Percentiles rank a stretch among this genome's conserved stretches.
Evolutionary conservation across 257 asterid species (phyloP).

Genomic region (Sherardia arvensis): DNA sequence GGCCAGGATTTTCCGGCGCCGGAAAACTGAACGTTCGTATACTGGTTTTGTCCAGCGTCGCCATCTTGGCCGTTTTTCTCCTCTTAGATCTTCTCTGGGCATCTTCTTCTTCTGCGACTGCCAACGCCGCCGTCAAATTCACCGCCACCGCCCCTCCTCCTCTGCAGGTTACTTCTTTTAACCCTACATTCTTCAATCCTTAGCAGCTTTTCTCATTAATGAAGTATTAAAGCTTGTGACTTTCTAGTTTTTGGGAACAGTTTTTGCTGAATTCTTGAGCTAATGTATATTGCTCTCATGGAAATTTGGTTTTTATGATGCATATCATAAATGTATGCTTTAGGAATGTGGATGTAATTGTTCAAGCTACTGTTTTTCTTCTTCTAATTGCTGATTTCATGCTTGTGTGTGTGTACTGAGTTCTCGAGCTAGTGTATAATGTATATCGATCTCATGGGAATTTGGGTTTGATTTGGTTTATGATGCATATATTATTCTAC

Average conservation of each 20-base stretch:
- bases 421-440: no score
- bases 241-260: neutral
- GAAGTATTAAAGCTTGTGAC: no score
- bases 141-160: neutral
- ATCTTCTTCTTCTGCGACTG: slow-evolving; percentile 24
- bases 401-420: no score
- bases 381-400: slow-evolving; percentile 83
- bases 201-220: neutral
- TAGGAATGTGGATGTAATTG: no score
- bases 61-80: slow-evolving; percentile 48
- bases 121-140: neutral
- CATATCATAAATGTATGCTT: no score
- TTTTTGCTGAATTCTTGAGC: neutral
- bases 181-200: neutral
- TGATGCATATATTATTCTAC: no score
- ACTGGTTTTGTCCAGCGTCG: slow-evolving; percentile 41
- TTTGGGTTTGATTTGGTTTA: no score
- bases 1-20: slow-evolving; percentile 11
- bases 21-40: slow-evolving; percentile 25
- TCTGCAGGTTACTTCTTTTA: neutral
- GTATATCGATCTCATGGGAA: no score
- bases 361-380: no score
- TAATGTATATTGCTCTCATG: neutral
- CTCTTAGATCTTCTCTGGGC: slow-evolving; percentile 80
- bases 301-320: neutral